A percentile compares a stretch with the other conserved stretches of the same genome.
Evolutionary conservation across 129 eudicot genomes (phyloP).

Genomic region (Dittrichia graveolens): DNA sequence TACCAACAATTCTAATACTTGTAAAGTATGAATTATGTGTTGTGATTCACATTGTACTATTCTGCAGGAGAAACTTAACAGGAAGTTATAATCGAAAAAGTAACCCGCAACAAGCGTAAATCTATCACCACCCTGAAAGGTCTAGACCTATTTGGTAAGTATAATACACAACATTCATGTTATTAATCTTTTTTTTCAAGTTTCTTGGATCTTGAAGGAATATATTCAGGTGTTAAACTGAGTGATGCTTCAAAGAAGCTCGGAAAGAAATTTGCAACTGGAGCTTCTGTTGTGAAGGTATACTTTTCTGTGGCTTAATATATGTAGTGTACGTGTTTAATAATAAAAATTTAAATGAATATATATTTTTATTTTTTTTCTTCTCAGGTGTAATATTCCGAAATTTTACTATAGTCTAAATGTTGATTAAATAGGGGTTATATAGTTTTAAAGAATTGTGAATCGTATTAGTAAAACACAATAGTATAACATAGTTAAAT

Average conservation of each 20-base stretch:
- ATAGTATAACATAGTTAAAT: too few relatives aligned
- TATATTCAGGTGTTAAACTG: conserved; percentile 75
- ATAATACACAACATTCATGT: background rate
- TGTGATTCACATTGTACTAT: background rate
- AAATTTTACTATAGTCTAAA: too few relatives aligned
- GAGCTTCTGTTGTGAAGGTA: conserved; percentile 98
- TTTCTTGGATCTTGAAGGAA: background rate
- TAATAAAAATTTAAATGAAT: background rate
- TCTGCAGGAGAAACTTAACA: conserved; percentile 72
- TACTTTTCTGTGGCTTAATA: conserved; percentile 8
- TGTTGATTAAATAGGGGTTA: too few relatives aligned
- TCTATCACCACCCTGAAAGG: conserved; percentile 90
- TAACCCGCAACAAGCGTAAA: conserved; percentile 88
- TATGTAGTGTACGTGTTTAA: background rate
- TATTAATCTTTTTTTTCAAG: background rate
- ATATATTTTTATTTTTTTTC: conserved; percentile 15
- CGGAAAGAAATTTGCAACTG: conserved; percentile 99
- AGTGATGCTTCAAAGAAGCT: conserved; percentile 98
- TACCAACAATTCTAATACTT: too few relatives aligned
- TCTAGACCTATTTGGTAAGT: conserved; percentile 81
- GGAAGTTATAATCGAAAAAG: conserved; percentile 90
- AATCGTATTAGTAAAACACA: too few relatives aligned
- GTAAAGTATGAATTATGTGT: background rate
- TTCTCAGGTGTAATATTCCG: too few relatives aligned
- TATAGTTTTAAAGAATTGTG: too few relatives aligned